Base-by-base conservation (phyloP, 345 rosid species). In the Boechera retrofracta region DNA sequence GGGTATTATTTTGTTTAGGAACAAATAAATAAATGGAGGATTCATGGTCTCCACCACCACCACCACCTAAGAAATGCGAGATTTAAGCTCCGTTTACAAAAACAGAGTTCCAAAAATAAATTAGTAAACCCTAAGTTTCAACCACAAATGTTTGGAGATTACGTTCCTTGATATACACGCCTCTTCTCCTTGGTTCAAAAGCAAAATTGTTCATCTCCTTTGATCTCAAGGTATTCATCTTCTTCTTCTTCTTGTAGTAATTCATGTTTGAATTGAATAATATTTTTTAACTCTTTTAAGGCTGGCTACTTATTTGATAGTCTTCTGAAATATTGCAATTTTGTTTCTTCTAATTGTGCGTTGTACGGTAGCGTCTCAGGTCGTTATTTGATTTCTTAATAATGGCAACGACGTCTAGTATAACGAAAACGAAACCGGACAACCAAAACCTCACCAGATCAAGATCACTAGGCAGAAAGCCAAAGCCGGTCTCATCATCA, bases 371-470 rank as follows among this genome's bases (percentile, higher is more conserved):
- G 69, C 48, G 55, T 70, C 42, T 33, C 11, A 63, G 64, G 77
- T 67, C 64, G 57, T 49, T 31, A 31, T 29, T 64, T 61, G 72
- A 64, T 74, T 51, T 29, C 44, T 65, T n/a, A 53, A 59, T 18
- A 21, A 76, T 71, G 67, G 84, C 88, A 84, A 88, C 92, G 47
- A 80, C 86, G 8, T 52, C 69, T 12, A 73, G 52, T 64, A 45
- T 72, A 51, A 75, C 54, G 51, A 73, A 79, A 29, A 54, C 68
- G 36, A 61, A 48, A 36, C 41, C 67, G 61, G 81, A 67, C 70
- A 85, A 75, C 72, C 86, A 72, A 80, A 86, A 74, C 28, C 60
- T 18, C 45, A 83, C 54, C 68, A 83, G 79, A 69, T 63, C 77
- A 69, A 79, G 62, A 64, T 28, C 81, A 55, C 74, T 72, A 0